Conservation (phyloP, 2,329 filamentous ascomycete genomes). For the Alternaria viburni region DNA sequence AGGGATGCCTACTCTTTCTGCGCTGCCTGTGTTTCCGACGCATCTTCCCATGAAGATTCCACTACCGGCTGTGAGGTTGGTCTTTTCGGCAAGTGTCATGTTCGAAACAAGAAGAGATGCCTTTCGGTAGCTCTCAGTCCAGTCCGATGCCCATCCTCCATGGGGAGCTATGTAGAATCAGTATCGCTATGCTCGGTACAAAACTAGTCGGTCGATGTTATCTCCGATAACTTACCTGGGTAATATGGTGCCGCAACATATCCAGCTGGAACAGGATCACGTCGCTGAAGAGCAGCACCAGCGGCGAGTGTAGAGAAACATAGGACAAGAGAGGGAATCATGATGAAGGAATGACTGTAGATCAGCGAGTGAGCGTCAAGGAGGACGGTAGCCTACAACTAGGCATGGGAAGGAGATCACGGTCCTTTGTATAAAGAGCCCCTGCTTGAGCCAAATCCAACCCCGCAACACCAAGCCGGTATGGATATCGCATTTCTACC, state of each 20-base stretch:
- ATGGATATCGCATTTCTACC: not conserved
- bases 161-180: slow-evolving; percentile 58
- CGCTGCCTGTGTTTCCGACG: slow-evolving; percentile 78
- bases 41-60: slow-evolving; percentile 75
- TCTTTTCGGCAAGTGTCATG: slow-evolving; percentile 83
- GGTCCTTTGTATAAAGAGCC: slow-evolving; percentile 8
- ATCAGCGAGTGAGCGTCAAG: slow-evolving; percentile 1
- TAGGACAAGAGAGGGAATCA: slow-evolving; percentile 30
- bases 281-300: slow-evolving; percentile 37
- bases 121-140: slow-evolving; percentile 73
- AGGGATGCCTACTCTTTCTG: slow-evolving; percentile 72
- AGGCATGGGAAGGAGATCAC: not conserved
- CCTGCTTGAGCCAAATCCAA: not conserved
- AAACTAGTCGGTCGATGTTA: not conserved
- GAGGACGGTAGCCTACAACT: slow-evolving; percentile 3
- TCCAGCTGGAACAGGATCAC: slow-evolving; percentile 40
- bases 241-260: slow-evolving; percentile 66
- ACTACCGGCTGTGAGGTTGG: slow-evolving; percentile 75
- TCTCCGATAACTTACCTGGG: slow-evolving; percentile 50
- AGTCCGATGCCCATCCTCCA: slow-evolving; percentile 73
- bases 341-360: slow-evolving; percentile 19
- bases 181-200: not conserved
- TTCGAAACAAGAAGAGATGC: slow-evolving; percentile 71
- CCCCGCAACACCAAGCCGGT: slow-evolving; percentile 14
- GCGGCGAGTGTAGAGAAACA: slow-evolving; percentile 26